Conservation (phyloP, 805 yeast species). For the Jamesozyma rosinii region DNA sequence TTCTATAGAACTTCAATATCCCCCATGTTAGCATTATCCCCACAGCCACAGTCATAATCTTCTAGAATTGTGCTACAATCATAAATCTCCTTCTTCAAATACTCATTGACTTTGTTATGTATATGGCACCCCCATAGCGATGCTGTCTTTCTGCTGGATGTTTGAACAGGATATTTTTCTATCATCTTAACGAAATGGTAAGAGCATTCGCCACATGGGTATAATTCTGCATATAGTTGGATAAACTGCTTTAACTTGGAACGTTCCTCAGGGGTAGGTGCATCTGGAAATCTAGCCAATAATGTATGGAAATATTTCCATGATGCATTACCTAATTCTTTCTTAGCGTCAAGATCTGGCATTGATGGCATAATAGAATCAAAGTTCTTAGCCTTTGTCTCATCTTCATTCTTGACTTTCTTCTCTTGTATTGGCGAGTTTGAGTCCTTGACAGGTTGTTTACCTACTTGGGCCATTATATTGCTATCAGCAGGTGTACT, state of each 20-base stretch:
- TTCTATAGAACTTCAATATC: background rate
- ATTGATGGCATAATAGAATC: constrained; percentile 81
- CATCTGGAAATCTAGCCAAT: constrained; percentile 83
- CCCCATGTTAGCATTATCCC: constrained; percentile 20
- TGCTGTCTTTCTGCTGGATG: constrained; percentile 64
- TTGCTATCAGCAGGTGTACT: background rate
- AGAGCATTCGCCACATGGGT: constrained; percentile 97
- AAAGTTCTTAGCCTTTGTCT: constrained; percentile 1
- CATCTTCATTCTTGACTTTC: constrained; percentile 1
- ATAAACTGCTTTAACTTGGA: constrained; percentile 56
- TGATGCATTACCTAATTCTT: constrained; percentile 81
- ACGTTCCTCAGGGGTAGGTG: constrained; percentile 57
- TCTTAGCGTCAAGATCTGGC: constrained; percentile 61
- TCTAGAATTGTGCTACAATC: constrained; percentile 81
- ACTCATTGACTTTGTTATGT: constrained; percentile 76
- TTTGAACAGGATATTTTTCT: constrained; percentile 74
- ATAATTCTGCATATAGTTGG: constrained; percentile 74
- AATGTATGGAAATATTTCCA: constrained; percentile 92
- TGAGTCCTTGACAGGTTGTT: background rate
- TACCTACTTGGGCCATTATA: background rate
- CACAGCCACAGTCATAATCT: constrained; percentile 96
- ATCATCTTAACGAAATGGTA: constrained; percentile 72
- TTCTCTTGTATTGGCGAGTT: background rate
- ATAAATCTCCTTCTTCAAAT: constrained; percentile 58
- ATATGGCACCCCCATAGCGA: constrained; percentile 94